These are phyloP conservation scores for Phellopilus nigrolimitatus DNA, from an alignment of 1,284 basidiomycete species.

Conservation along the genomic window DNA sequence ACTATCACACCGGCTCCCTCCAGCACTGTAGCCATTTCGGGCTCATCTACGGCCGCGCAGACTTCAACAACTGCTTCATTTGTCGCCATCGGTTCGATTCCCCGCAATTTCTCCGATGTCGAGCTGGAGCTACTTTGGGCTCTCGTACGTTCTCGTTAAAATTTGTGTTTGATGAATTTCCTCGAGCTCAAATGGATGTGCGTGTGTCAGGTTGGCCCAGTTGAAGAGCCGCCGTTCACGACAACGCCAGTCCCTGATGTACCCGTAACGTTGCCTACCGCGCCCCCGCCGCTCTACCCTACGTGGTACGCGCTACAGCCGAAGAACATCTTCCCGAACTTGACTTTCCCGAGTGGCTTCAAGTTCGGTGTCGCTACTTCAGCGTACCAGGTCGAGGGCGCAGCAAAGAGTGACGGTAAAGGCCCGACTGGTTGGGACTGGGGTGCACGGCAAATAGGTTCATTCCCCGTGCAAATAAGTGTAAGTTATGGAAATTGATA, in stretches of 20 bases:
- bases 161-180: neutral
- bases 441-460: constrained; percentile 39
- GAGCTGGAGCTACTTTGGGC: constrained; percentile 39
- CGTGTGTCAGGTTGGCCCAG: constrained; percentile 36
- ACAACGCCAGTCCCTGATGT: constrained; percentile 37
- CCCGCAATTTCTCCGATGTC: constrained; percentile 35
- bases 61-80: constrained; percentile 23
- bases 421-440: constrained; percentile 47
- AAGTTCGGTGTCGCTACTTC: constrained; percentile 45
- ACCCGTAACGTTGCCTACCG: constrained; percentile 36
- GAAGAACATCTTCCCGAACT: constrained; percentile 35
- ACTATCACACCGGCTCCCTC: neutral
- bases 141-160: constrained; percentile 29
- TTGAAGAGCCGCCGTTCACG: constrained; percentile 41
- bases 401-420: constrained; percentile 43
- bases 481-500: constrained; percentile 35
- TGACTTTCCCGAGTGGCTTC: constrained; percentile 40
- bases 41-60: neutral
- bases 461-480: too few relatives aligned
- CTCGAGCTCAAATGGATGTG: neutral
- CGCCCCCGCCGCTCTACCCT: constrained; percentile 42
- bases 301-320: constrained; percentile 40
- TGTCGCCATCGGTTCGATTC: constrained; percentile 37
- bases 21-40: neutral
- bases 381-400: constrained; percentile 47